Evolutionary conservation across 441 rosid species (phyloP), one percentile per base, ranked within the genome.

Genomic region (Euphorbia schlechtendalii): DNA sequence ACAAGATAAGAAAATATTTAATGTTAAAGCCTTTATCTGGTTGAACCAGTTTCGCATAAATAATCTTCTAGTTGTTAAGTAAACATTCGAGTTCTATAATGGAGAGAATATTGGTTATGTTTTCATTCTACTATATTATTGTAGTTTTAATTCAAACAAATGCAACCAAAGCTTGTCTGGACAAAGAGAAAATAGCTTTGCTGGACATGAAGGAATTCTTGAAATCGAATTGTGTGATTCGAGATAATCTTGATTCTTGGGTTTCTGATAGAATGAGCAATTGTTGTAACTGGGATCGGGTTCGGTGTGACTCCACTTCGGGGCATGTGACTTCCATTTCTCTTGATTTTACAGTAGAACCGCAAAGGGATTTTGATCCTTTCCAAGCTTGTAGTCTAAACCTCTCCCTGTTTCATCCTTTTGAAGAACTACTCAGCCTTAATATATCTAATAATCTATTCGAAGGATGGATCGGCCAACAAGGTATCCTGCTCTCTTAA

Each of bases 271-370:
- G 17, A 27, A 3, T 4, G 40, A 46, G 25, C 15, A 14, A 46
- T 6, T 62, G 65, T 8, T 62, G 65, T 62, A 38, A 28, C 17
- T 62, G 56, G 65, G 56, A 62, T 17, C 7, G 65, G 27, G 25
- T 62, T 27, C 12, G 1, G 1, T 62, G 65, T 36, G 28, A 46
- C 32, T 3, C 56, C 41, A 46, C 40, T 8, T 27, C 65, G 1
- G 21, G 8, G 10, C 65, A 5, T 48, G 56, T 27, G 65, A 15
- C 25, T 7, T 3, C 30, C 17, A 0, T 14, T 41, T n/a, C n/a
- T n/a, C n/a, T n/a, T n/a, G n/a, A n/a, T n/a, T n/a, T n/a, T n/a
- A n/a, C n/a, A n/a, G n/a, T n/a, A n/a, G n/a, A n/a, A n/a, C n/a
- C n/a, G n/a, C n/a, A n/a, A n/a, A n/a, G n/a, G 4, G 14, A 18